Percentiles rank a stretch among this genome's conserved stretches.
phyloP scores from a whole-genome alignment of 495 filamentous ascomycete genomes.

The Talaromyces thailandensis region DNA sequence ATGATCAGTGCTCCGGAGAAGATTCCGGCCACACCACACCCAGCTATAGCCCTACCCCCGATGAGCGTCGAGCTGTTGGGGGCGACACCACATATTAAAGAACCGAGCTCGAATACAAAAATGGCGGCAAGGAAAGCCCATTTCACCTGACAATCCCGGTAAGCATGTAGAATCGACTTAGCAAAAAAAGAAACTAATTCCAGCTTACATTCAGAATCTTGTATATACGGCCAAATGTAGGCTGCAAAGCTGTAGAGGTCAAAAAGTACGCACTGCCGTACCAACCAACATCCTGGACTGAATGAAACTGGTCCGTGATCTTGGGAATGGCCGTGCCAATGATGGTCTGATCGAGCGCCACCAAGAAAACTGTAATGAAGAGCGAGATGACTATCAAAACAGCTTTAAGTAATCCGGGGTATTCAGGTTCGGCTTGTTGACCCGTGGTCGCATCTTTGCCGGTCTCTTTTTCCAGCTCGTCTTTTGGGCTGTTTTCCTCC shows the following conservation, averaged over 20 bases:
- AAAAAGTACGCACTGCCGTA: constrained; percentile 18
- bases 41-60: constrained; percentile 67
- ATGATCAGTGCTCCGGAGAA: constrained; percentile 68
- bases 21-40: constrained; percentile 63
- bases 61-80: constrained; percentile 57
- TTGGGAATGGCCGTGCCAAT: constrained; percentile 28
- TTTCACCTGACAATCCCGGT: constrained; percentile 35
- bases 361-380: constrained; percentile 40
- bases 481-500: background rate
- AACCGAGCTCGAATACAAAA: constrained; percentile 62
- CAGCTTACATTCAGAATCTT: constrained; percentile 24
- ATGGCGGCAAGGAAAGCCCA: constrained; percentile 51
- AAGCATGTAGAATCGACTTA: background rate
- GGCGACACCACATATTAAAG: constrained; percentile 59
- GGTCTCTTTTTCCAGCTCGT: background rate
- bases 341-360: constrained; percentile 41
- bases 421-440: constrained; percentile 7
- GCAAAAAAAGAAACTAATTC: constrained; percentile 27
- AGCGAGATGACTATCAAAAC: constrained; percentile 29
- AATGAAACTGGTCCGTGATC: constrained; percentile 35
- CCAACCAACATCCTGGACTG: constrained; percentile 35
- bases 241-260: constrained; percentile 22
- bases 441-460: background rate
- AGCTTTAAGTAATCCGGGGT: constrained; percentile 11
- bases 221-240: constrained; percentile 22